Conservation (phyloP, 139 green algal species). For the Haematococcus lacustris region DNA sequence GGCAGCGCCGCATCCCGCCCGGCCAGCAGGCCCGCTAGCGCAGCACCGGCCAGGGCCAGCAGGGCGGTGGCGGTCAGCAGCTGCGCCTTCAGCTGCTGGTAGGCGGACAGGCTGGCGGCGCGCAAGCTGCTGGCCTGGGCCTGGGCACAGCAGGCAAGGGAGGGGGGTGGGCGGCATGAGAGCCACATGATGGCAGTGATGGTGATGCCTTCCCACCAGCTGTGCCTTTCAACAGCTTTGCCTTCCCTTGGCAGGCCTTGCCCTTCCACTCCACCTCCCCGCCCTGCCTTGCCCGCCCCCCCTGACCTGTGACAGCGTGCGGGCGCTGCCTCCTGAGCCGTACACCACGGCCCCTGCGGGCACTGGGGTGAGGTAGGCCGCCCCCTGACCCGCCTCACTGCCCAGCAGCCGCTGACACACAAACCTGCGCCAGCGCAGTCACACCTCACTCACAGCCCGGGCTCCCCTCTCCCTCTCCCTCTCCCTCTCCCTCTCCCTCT, state of each 20-base stretch:
- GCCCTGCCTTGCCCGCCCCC: not conserved
- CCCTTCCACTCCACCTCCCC: not conserved
- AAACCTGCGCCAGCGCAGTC: slow-evolving; percentile 42
- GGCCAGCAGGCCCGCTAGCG: slow-evolving; percentile 25
- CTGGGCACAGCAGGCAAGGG: slow-evolving; percentile 12
- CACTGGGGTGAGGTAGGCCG: slow-evolving; percentile 56
- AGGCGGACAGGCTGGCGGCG: slow-evolving; percentile 48
- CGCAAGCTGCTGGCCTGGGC: slow-evolving; percentile 51
- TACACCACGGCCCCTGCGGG: slow-evolving; percentile 60
- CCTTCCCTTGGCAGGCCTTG: not conserved
- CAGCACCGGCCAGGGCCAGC: slow-evolving; percentile 46
- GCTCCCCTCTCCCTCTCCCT: too few species aligned
- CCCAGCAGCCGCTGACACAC: slow-evolving; percentile 58
- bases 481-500: too few species aligned
- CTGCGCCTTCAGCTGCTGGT: slow-evolving; percentile 55
- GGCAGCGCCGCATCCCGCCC: slow-evolving; percentile 46
- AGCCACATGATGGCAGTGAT: not conserved
- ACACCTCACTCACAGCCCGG: not conserved
- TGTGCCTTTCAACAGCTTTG: not conserved
- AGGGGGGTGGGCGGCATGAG: not conserved
- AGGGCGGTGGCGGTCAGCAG: slow-evolving; percentile 52
- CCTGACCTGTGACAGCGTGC: slow-evolving; percentile 26
- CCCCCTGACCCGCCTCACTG: slow-evolving; percentile 23
- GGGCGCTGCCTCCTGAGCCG: slow-evolving; percentile 41
- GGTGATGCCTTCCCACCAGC: not conserved